Percentiles rank a stretch among this genome's conserved stretches.
Conservation (phyloP, 1,284 basidiomycete genomes). For the Earliella scabrosa region DNA sequence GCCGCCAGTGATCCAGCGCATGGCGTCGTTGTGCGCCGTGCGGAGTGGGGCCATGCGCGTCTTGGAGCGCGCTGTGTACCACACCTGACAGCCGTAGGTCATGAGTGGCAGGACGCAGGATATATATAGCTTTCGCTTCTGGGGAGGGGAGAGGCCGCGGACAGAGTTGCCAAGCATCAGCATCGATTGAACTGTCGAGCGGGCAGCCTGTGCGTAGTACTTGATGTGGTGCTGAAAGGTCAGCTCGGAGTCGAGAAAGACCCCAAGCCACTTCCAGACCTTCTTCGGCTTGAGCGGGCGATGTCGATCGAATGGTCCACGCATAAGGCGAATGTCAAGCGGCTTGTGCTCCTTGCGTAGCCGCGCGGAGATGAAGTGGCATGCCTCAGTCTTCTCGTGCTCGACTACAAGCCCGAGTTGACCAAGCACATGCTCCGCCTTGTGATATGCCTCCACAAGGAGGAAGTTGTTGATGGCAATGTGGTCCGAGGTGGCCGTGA, state of each 20-base stretch:
- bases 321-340: background rate
- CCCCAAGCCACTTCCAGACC: constrained; percentile 35
- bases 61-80: background rate
- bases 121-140: background rate
- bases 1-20: constrained; percentile 12
- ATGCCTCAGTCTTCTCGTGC: constrained; percentile 14
- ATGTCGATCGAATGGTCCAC: background rate
- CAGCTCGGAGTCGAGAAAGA: constrained; percentile 32
- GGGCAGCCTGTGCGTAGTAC: background rate
- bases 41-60: background rate
- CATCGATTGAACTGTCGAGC: background rate
- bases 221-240: background rate
- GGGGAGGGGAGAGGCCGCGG: background rate
- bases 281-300: background rate
- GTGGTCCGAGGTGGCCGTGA: too few species aligned
- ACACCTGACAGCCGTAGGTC: background rate
- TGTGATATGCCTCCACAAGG: background rate
- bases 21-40: background rate
- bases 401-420: constrained; percentile 13
- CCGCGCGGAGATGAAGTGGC: constrained; percentile 12
- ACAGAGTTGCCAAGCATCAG: background rate
- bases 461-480: background rate
- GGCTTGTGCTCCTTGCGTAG: background rate
- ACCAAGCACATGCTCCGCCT: background rate
- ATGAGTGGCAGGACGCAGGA: background rate